These are phyloP conservation scores for Blepharisma japonicum DNA, from an alignment of 73 alveolate genomes.

Conservation along the genomic window DNA sequence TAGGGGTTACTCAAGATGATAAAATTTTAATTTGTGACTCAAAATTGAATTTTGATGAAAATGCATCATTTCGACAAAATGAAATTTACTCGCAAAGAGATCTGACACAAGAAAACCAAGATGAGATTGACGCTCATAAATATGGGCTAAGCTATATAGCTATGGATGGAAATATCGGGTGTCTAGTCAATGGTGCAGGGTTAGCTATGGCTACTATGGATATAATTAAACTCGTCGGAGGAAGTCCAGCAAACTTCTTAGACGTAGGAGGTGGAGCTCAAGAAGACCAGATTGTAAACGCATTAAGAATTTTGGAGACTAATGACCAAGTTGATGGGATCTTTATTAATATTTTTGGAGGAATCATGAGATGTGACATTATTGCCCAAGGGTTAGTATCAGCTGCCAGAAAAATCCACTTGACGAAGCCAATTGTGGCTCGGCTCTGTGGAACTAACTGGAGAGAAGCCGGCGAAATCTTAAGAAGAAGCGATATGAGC, in stretches of 20 bases:
- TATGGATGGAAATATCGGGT: slow-evolving; percentile 81
- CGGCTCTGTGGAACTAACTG: slow-evolving; percentile 77
- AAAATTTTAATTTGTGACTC: slow-evolving; percentile 67
- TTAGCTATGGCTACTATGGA: slow-evolving; percentile 98
- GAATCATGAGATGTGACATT: slow-evolving; percentile 70
- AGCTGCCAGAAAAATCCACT: slow-evolving; percentile 60
- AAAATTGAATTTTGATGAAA: slow-evolving; percentile 85
- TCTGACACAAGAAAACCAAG: slow-evolving; percentile 67
- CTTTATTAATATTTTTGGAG: slow-evolving; percentile 93
- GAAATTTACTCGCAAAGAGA: slow-evolving; percentile 71
- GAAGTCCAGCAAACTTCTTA: slow-evolving; percentile 94
- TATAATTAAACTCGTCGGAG: slow-evolving; percentile 69
- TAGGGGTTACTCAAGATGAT: slow-evolving; percentile 63
- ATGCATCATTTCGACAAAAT: slow-evolving; percentile 80
- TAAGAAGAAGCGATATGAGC: slow-evolving; percentile 62
- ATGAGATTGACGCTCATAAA: slow-evolving; percentile 67
- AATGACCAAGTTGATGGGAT: slow-evolving; percentile 85
- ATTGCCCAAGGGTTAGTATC: slow-evolving; percentile 76
- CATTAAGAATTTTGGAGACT: slow-evolving; percentile 58
- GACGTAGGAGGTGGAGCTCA: slow-evolving; percentile 96
- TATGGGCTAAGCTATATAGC: slow-evolving; percentile 64
- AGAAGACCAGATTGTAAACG: slow-evolving; percentile 65
- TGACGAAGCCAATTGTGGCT: slow-evolving; percentile 72
- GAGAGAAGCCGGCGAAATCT: slow-evolving; percentile 64
- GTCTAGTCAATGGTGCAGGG: slow-evolving; percentile 99